A percentile compares a stretch with the other conserved stretches of the same genome.
Conservation (phyloP, 768 basidiomycete species). For the Panaeolus papilionaceus region DNA sequence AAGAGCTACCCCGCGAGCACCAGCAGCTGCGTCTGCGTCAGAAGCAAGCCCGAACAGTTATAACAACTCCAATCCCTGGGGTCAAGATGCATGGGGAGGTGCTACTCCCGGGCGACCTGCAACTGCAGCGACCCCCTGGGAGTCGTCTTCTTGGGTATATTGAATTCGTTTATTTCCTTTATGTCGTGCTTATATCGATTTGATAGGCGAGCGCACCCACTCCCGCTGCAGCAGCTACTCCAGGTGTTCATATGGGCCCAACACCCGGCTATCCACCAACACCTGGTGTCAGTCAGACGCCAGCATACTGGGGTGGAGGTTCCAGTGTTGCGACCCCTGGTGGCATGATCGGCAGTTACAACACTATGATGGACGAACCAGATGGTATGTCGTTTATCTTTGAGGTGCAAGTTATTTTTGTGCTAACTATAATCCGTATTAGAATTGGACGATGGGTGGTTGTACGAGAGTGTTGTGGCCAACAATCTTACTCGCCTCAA, state of each 20-base stretch:
- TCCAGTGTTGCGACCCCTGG: slow-evolving; percentile 46
- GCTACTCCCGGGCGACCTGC: slow-evolving; percentile 41
- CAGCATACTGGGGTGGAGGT: slow-evolving; percentile 30
- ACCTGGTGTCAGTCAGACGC: slow-evolving; percentile 38
- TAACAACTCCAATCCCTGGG: neutral
- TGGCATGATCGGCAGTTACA: slow-evolving; percentile 22
- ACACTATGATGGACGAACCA: neutral
- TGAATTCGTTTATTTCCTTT: slow-evolving; percentile 14
- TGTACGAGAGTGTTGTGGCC: slow-evolving; percentile 40
- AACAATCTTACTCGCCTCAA: slow-evolving; percentile 43
- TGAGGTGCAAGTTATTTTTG: slow-evolving; percentile 25
- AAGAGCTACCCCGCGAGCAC: slow-evolving; percentile 30
- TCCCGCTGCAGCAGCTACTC: slow-evolving; percentile 54
- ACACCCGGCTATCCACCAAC: slow-evolving; percentile 47
- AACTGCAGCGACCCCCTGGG: slow-evolving; percentile 19
- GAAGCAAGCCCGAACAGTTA: slow-evolving; percentile 1
- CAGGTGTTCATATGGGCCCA: slow-evolving; percentile 39
- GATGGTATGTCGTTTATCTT: slow-evolving; percentile 16
- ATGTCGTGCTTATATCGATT: neutral
- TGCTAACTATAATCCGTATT: slow-evolving; percentile 2
- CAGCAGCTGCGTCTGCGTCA: slow-evolving; percentile 14
- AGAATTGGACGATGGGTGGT: slow-evolving; percentile 48
- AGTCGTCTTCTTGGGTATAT: slow-evolving; percentile 35
- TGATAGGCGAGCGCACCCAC: slow-evolving; percentile 53
- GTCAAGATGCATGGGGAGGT: slow-evolving; percentile 39